Conservation (phyloP, 2,329 filamentous ascomycete genomes). For the Thermoascus crustaceus region DNA sequence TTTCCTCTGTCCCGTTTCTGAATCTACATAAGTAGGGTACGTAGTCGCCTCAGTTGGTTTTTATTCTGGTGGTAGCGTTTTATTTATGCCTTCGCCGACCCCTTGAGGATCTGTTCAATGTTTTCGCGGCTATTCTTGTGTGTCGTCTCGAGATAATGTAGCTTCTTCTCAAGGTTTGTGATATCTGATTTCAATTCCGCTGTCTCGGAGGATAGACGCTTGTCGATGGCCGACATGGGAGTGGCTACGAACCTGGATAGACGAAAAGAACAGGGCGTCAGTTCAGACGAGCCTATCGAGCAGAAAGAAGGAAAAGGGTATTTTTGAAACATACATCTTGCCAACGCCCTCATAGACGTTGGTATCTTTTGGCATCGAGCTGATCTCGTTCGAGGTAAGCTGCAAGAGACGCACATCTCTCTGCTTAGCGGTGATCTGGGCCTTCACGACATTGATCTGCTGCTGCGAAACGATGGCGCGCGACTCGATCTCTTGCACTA, state of each 20-base stretch:
- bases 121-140: constrained; percentile 89
- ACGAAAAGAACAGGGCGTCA: constrained; percentile 3
- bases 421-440: constrained; percentile 77
- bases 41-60: no score
- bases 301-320: neutral
- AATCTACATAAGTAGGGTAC: no score
- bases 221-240: constrained; percentile 62
- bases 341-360: constrained; percentile 90
- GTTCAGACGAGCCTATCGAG: neutral
- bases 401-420: constrained; percentile 83
- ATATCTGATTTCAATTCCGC: constrained; percentile 70
- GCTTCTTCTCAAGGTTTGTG: constrained; percentile 72
- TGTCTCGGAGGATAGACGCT: constrained; percentile 67
- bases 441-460: constrained; percentile 77
- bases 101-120: constrained; percentile 76
- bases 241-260: constrained; percentile 72
- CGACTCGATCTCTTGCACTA: constrained; percentile 87
- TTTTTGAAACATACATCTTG: constrained; percentile 75
- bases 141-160: constrained; percentile 90
- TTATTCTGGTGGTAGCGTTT: neutral
- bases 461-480: constrained; percentile 84
- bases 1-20: no score
- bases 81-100: constrained; percentile 33
- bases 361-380: constrained; percentile 64
- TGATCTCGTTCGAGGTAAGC: constrained; percentile 75